Conservation (phyloP, 768 basidiomycete species). For the Lactarius evosmus region DNA sequence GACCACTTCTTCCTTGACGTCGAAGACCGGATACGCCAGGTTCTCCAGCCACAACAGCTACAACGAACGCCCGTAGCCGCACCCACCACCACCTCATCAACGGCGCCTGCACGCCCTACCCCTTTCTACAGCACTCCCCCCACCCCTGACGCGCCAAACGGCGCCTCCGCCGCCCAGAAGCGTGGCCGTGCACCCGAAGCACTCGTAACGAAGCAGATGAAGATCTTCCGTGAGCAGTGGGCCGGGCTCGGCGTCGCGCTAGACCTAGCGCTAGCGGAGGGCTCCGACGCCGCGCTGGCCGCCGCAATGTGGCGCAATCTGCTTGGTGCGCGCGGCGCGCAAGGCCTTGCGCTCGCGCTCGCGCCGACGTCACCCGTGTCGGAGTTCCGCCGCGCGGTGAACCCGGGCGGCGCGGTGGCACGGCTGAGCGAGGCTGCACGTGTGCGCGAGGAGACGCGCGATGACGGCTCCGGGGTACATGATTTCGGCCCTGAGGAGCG, state of each 20-base stretch:
- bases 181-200: conserved; percentile 63
- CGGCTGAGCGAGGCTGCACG: conserved; percentile 49
- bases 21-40: conserved; percentile 82
- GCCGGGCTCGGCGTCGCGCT: conserved; percentile 74
- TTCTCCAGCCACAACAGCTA: conserved; percentile 40
- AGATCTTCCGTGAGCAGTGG: conserved; percentile 90
- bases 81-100: conserved; percentile 33
- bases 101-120: conserved; percentile 26
- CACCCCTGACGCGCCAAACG: neutral
- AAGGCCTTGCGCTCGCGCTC: conserved; percentile 49
- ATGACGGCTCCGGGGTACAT: conserved; percentile 69
- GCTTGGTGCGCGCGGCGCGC: conserved; percentile 78
- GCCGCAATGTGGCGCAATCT: conserved; percentile 89
- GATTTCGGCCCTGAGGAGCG: conserved; percentile 60
- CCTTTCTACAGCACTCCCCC: conserved; percentile 3
- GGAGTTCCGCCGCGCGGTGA: conserved; percentile 59
- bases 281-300: conserved; percentile 76
- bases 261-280: conserved; percentile 70
- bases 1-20: conserved; percentile 96
- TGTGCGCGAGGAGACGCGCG: conserved; percentile 54
- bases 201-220: conserved; percentile 83
- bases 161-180: conserved; percentile 13
- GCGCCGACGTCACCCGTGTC: conserved; percentile 26
- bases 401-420: conserved; percentile 64
- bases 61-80: conserved; percentile 28